Conservation (phyloP, 2,329 filamentous ascomycete genomes). For the Fusarium avenaceum region DNA sequence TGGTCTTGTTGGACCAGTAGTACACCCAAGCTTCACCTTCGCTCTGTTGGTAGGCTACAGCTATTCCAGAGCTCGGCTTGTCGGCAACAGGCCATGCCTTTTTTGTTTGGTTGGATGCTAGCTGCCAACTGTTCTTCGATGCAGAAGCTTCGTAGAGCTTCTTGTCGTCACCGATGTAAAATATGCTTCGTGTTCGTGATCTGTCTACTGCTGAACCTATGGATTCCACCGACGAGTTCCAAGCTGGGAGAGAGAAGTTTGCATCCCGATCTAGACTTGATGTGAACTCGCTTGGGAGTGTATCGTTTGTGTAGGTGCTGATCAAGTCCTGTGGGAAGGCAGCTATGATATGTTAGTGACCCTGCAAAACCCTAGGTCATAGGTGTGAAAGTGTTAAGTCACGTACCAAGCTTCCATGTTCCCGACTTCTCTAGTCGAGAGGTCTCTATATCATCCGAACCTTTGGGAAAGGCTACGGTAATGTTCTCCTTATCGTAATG, state of each 20-base stretch:
- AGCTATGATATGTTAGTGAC: background rate
- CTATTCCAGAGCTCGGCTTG: background rate
- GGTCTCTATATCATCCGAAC: background rate
- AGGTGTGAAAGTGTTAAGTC: too few species aligned
- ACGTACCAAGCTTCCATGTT: slow-evolving; percentile 1
- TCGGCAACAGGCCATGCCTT: slow-evolving; percentile 6
- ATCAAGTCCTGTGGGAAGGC: background rate
- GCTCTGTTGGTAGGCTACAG: slow-evolving; percentile 7
- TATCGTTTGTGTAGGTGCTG: slow-evolving; percentile 9
- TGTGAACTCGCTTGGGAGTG: background rate
- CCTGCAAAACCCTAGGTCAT: too few species aligned
- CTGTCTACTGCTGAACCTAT: slow-evolving; percentile 6
- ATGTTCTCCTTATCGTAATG: slow-evolving; percentile 7
- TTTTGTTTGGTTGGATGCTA: slow-evolving; percentile 6
- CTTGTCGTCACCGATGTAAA: slow-evolving; percentile 6
- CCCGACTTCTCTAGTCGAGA: slow-evolving; percentile 6
- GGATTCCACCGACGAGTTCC: slow-evolving; percentile 5
- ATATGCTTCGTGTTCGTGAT: slow-evolving; percentile 2
- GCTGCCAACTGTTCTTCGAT: background rate
- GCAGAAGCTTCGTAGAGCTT: slow-evolving; percentile 2
- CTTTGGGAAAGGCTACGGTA: background rate
- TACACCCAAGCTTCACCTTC: slow-evolving; percentile 13
- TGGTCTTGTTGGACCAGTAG: slow-evolving; percentile 20
- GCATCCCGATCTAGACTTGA: background rate
- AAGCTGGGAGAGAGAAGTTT: background rate